These are phyloP conservation scores for Podospora pseudopauciseta DNA, from an alignment of 495 filamentous ascomycete species.

Conservation along the genomic window DNA sequence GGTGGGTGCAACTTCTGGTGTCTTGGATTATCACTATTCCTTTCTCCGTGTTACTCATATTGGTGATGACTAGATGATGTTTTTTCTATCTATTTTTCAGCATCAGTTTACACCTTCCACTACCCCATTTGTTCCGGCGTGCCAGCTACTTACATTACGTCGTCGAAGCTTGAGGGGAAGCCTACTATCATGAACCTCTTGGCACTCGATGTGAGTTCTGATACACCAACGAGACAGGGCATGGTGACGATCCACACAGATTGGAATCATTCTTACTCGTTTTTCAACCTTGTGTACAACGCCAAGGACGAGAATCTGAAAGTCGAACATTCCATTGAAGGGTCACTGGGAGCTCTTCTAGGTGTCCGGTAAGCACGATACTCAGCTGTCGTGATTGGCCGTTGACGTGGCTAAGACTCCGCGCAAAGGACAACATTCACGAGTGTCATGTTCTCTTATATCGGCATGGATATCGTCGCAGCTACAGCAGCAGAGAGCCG, in stretches of 20 bases:
- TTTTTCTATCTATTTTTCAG: slow-evolving; percentile 31
- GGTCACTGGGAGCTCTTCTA: slow-evolving; percentile 31
- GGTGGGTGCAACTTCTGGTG: not conserved
- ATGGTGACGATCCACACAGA: slow-evolving; percentile 13
- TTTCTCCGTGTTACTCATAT: not conserved
- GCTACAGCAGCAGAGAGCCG: slow-evolving; percentile 48
- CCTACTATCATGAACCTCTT: slow-evolving; percentile 33
- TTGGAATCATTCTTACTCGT: slow-evolving; percentile 37
- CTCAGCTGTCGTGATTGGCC: not conserved
- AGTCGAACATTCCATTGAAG: slow-evolving; percentile 17
- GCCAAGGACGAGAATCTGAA: slow-evolving; percentile 27
- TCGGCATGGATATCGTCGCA: slow-evolving; percentile 49
- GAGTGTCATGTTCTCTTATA: slow-evolving; percentile 44
- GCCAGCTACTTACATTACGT: slow-evolving; percentile 7
- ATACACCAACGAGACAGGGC: not conserved
- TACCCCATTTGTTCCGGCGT: not conserved
- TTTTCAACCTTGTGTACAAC: slow-evolving; percentile 32
- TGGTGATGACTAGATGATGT: slow-evolving; percentile 28
- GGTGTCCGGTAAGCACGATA: slow-evolving; percentile 30
- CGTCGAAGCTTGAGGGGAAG: slow-evolving; percentile 27
- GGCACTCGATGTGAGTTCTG: slow-evolving; percentile 34
- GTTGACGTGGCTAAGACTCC: not conserved
- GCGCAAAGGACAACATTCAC: slow-evolving; percentile 41
- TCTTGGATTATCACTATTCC: not conserved
- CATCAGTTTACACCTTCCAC: slow-evolving; percentile 21